Evolutionary conservation across 768 basidiomycete genomes (phyloP).

Genomic region (Suillus hirtellus): DNA sequence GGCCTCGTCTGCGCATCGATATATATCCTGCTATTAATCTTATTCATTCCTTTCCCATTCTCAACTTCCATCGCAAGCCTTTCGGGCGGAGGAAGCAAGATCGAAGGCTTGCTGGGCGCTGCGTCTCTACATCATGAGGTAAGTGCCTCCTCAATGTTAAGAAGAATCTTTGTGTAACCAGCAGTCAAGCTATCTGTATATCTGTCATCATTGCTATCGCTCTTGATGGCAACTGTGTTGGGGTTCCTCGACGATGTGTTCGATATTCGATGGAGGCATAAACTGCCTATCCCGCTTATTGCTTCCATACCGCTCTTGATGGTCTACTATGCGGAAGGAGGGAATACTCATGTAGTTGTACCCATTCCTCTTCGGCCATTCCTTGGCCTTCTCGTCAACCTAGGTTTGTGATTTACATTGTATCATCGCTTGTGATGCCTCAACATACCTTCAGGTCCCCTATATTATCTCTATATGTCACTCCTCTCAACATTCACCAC

Average conservation of each 20-base stretch:
- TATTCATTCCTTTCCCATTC: conserved; percentile 97
- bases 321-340: conserved; percentile 94
- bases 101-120: conserved; percentile 46
- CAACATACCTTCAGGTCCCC: conserved; percentile 58
- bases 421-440: not conserved
- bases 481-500: conserved; percentile 94
- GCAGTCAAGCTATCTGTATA: conserved; percentile 77
- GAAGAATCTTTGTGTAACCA: not conserved
- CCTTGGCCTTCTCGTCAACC: conserved; percentile 78
- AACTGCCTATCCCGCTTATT: conserved; percentile 94
- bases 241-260: conserved; percentile 98
- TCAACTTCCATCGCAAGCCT: conserved; percentile 63
- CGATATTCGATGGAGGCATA: conserved; percentile 98
- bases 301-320: conserved; percentile 93
- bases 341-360: conserved; percentile 91
- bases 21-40: conserved; percentile 82
- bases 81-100: conserved; percentile 40
- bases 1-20: conserved; percentile 89
- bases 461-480: conserved; percentile 97
- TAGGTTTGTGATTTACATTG: conserved; percentile 56
- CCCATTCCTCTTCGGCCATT: conserved; percentile 78
- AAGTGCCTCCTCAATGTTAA: conserved; percentile 21
- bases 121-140: conserved; percentile 77
- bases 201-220: conserved; percentile 87
- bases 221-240: conserved; percentile 89